Conservation (phyloP, 1,284 basidiomycete species). For the Heliocybe sulcata region DNA sequence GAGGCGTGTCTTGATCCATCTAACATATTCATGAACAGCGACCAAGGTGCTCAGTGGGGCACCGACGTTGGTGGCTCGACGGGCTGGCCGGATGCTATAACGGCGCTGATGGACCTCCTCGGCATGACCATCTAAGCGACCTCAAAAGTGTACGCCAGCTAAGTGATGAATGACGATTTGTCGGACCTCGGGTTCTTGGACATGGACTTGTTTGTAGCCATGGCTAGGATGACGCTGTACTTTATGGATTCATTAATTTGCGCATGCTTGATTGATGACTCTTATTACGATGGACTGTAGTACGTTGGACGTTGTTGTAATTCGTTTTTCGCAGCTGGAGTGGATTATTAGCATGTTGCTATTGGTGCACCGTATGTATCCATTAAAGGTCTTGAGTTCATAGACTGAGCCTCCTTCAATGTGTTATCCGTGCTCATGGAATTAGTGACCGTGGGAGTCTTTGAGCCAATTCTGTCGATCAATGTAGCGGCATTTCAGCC, state of each 20-base stretch:
- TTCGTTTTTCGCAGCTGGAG: too few species aligned
- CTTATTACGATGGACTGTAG: not conserved
- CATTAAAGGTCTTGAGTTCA: too few species aligned
- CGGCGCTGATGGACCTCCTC: not conserved
- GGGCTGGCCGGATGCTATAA: not conserved
- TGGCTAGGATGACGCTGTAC: not conserved
- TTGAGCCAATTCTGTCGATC: too few species aligned
- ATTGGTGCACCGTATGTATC: too few species aligned
- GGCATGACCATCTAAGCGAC: not conserved
- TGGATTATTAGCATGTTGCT: too few species aligned
- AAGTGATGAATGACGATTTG: not conserved
- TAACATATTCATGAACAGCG: not conserved
- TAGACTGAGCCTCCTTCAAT: too few species aligned
- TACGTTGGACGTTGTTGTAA: too few species aligned
- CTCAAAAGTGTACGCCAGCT: not conserved
- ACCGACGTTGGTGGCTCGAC: not conserved
- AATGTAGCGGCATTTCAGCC: too few species aligned
- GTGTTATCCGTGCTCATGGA: too few species aligned
- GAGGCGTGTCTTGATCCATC: not conserved
- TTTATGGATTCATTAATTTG: too few species aligned
- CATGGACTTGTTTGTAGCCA: not conserved
- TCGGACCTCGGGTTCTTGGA: not conserved
- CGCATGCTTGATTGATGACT: too few species aligned
- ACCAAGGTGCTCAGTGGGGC: not conserved
- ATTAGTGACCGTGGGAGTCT: too few species aligned